phyloP scores from a whole-genome alignment of 306 rosid species.

The Quercus robur region DNA sequence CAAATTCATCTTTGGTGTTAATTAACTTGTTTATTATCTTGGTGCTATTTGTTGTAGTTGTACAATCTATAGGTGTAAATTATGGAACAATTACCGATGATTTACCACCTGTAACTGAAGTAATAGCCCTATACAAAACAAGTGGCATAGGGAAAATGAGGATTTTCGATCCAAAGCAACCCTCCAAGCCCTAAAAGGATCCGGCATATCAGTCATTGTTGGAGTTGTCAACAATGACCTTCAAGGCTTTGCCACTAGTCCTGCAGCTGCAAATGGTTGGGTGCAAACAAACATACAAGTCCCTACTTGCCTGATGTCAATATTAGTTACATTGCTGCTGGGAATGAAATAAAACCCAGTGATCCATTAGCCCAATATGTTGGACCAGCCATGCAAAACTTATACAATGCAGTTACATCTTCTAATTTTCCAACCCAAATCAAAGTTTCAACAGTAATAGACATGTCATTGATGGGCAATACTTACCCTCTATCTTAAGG shows the following conservation, averaged over 20 bases:
- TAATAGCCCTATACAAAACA: slow-evolving; percentile 22
- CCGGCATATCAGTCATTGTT: slow-evolving; percentile 32
- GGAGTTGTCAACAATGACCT: slow-evolving; percentile 25
- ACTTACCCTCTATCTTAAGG: slow-evolving; percentile 44
- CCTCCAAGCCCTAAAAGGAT: slow-evolving; percentile 45
- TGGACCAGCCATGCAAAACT: slow-evolving; percentile 29
- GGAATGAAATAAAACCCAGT: slow-evolving; percentile 38
- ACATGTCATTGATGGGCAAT: not conserved
- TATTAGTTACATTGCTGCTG: slow-evolving; percentile 38
- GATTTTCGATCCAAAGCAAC: slow-evolving; percentile 31
- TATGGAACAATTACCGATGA: slow-evolving; percentile 30
- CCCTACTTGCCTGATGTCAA: slow-evolving; percentile 22
- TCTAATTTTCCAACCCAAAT: slow-evolving; percentile 39
- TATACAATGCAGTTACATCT: slow-evolving; percentile 28
- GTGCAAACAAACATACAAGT: slow-evolving; percentile 16
- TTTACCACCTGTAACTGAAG: slow-evolving; percentile 39
- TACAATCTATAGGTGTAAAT: slow-evolving; percentile 44
- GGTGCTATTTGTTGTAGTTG: slow-evolving; percentile 25
- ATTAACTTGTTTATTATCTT: not conserved
- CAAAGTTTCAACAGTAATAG: slow-evolving; percentile 54
- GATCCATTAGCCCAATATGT: slow-evolving; percentile 17
- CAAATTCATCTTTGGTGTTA: too few species aligned
- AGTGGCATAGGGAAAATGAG: slow-evolving; percentile 33
- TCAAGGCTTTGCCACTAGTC: slow-evolving; percentile 16
- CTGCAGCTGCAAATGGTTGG: slow-evolving; percentile 32